Conservation (phyloP, 2,329 filamentous ascomycete species). For the Botrytis cinerea region DNA sequence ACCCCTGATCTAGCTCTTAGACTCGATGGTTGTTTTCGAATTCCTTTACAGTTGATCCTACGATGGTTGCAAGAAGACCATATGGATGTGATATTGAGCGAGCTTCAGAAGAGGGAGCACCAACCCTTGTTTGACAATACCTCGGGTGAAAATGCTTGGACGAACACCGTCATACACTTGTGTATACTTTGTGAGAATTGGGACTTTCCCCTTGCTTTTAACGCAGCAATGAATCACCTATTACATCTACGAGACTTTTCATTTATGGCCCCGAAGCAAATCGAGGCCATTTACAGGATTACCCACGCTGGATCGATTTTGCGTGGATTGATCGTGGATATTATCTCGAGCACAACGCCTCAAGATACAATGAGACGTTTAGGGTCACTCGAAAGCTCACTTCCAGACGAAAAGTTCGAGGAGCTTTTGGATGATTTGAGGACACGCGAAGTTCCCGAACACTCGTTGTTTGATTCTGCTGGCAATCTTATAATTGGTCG, state of each 20-base stretch:
- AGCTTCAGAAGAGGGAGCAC: neutral
- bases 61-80: neutral
- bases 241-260: neutral
- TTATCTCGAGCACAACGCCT: neutral
- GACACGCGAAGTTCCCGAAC: neutral
- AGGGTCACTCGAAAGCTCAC: fast-evolving
- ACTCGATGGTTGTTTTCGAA: neutral
- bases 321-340: neutral
- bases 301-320: neutral
- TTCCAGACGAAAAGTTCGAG: neutral
- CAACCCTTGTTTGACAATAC: neutral
- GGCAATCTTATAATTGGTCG: too few species aligned
- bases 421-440: neutral
- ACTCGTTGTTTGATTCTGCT: neutral
- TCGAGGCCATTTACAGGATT: neutral
- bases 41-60: neutral
- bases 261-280: neutral
- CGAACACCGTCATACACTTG: neutral
- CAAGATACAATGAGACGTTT: neutral
- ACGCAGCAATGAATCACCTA: neutral
- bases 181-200: neutral
- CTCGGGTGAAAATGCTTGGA: neutral
- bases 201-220: neutral
- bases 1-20: neutral
- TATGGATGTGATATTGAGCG: neutral